Evolutionary conservation across 2,329 filamentous ascomycete genomes (phyloP).

Genomic region (Neofusicoccum umdonicola): DNA sequence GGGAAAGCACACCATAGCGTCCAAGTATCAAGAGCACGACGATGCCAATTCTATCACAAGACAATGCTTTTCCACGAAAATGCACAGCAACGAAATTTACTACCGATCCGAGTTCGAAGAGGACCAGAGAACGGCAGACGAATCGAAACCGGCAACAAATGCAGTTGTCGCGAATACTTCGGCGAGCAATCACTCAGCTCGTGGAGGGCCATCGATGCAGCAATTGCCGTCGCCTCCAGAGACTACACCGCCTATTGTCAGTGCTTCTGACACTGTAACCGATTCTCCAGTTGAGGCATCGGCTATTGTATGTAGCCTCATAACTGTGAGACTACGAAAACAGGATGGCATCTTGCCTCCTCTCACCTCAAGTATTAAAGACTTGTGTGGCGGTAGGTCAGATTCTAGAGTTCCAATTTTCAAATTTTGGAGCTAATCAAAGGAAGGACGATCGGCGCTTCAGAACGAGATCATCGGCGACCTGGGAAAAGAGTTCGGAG

Average conservation of each 20-base stretch:
- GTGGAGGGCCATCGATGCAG: neutral
- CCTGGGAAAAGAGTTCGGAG: neutral
- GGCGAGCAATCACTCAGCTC: neutral
- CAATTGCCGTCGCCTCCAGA: neutral
- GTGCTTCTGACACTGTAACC: neutral
- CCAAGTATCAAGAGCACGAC: neutral
- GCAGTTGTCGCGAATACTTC: neutral
- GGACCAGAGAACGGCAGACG: neutral
- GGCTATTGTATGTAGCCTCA: constrained; percentile 3
- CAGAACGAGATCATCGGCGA: neutral
- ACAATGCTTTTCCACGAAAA: neutral
- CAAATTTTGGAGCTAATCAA: neutral
- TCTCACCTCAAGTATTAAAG: neutral
- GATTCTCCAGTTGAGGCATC: constrained; percentile 1
- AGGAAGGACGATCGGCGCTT: neutral
- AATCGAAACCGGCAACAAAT: neutral
- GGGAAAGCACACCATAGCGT: constrained; percentile 4
- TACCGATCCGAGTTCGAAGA: neutral
- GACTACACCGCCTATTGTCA: neutral
- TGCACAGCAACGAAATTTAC: neutral
- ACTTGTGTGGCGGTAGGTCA: neutral
- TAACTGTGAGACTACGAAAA: neutral
- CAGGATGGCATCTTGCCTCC: neutral
- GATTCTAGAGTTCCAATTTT: neutral
- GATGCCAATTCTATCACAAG: neutral